These are phyloP conservation scores for Aspergillus fijiensis DNA, from an alignment of 2,329 filamentous ascomycete species.

Conservation along the genomic window DNA sequence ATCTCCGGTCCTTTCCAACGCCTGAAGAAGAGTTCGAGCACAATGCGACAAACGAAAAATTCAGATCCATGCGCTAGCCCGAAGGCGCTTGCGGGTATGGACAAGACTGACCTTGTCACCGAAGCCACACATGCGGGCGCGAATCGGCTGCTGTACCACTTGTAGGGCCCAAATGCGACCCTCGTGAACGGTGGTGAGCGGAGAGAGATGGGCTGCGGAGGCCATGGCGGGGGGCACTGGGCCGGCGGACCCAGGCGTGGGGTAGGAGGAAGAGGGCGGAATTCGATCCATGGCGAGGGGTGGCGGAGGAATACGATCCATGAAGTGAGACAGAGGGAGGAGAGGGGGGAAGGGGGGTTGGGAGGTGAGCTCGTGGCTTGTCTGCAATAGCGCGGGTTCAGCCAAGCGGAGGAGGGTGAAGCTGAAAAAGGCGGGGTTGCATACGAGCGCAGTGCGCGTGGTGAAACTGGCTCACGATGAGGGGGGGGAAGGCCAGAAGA, in stretches of 20 bases:
- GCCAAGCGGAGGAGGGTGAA: constrained; percentile 1
- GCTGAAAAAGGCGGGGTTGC: constrained; percentile 8
- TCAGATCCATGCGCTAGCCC: background rate
- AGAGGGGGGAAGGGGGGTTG: constrained; percentile 11
- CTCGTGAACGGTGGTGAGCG: constrained; percentile 43
- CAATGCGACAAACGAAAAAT: background rate
- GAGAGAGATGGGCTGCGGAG: constrained; percentile 36
- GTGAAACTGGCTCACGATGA: background rate
- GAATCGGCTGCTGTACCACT: constrained; percentile 85
- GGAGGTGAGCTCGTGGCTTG: constrained; percentile 11
- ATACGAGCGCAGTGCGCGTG: constrained; percentile 5
- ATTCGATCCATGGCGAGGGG: constrained; percentile 44
- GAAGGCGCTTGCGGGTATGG: background rate
- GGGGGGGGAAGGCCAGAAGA: constrained; percentile 3
- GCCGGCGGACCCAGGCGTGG: constrained; percentile 34
- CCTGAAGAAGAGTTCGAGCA: background rate
- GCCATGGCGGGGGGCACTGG: constrained; percentile 32
- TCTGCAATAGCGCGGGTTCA: background rate
- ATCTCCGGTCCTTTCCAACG: background rate
- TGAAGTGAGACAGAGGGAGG: background rate
- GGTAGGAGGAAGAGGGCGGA: constrained; percentile 36
- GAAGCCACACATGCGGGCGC: constrained; percentile 98
- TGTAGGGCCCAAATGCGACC: constrained; percentile 60
- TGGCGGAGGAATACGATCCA: constrained; percentile 27
- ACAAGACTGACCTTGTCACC: constrained; percentile 78